Conservation (phyloP, 768 basidiomycete genomes). For the Auricularia auricula-judae region DNA sequence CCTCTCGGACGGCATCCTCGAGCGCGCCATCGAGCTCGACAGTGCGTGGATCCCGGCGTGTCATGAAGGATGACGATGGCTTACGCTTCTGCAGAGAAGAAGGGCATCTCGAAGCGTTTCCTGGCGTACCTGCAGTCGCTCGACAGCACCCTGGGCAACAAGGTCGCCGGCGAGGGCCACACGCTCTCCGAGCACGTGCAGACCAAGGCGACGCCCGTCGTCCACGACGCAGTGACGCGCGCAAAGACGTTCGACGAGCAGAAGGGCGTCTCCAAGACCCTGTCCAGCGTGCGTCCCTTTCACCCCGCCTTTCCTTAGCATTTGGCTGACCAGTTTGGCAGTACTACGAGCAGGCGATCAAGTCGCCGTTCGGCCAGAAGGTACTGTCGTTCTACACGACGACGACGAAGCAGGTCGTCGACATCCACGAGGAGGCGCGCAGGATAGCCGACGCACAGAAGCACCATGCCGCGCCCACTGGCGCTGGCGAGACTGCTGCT, state of each 20-base stretch:
- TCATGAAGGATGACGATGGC: no score
- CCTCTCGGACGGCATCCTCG: constrained; percentile 67
- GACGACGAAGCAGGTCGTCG: constrained; percentile 77
- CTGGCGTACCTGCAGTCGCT: constrained; percentile 63
- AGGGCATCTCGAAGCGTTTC: constrained; percentile 85
- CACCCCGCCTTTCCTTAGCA: not conserved
- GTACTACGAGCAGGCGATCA: constrained; percentile 69
- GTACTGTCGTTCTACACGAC: constrained; percentile 74
- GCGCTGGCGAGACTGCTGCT: not conserved
- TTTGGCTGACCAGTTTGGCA: no score
- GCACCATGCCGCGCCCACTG: constrained; percentile 3
- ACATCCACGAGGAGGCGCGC: constrained; percentile 88
- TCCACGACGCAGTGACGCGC: constrained; percentile 55
- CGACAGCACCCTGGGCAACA: constrained; percentile 59
- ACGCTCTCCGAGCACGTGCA: constrained; percentile 45
- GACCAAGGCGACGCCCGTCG: constrained; percentile 48
- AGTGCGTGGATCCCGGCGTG: not conserved
- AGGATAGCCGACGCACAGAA: constrained; percentile 65
- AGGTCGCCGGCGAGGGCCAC: constrained; percentile 67
- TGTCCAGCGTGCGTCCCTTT: constrained; percentile 42
- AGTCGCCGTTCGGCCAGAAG: constrained; percentile 67
- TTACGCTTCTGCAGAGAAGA: constrained; percentile 27
- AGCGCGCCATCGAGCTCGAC: constrained; percentile 74
- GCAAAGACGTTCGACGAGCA: constrained; percentile 72
- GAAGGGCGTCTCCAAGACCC: constrained; percentile 60